Conservation (phyloP, 805 yeast genomes). For the Starmerella roubikii region DNA sequence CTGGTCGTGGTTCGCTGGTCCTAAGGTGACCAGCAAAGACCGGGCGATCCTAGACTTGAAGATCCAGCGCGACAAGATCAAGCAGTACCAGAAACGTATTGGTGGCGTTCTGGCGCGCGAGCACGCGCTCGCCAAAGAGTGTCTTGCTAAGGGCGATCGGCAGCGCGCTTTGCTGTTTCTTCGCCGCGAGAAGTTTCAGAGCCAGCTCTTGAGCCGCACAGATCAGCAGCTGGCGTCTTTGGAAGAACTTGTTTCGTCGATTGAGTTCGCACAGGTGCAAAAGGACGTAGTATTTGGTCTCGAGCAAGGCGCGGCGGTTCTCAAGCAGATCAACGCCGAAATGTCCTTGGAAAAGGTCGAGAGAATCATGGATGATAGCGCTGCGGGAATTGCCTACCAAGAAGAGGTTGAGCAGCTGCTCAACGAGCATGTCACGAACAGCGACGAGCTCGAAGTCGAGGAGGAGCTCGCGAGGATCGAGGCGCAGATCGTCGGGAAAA, state of each 20-base stretch:
- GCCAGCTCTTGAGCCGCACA: conserved; percentile 52
- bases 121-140: conserved; percentile 42
- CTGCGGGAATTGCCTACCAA: conserved; percentile 69
- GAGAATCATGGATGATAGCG: conserved; percentile 65
- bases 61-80: conserved; percentile 72
- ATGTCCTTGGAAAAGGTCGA: conserved; percentile 71
- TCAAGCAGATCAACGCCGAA: conserved; percentile 64
- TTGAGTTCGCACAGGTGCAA: conserved; percentile 83
- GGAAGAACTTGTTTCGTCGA: conserved; percentile 48
- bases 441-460: conserved; percentile 27
- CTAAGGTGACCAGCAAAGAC: conserved; percentile 68
- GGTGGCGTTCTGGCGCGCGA: conserved; percentile 48
- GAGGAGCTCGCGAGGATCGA: conserved; percentile 18
- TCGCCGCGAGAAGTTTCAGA: conserved; percentile 70
- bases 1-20: conserved; percentile 11
- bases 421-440: conserved; percentile 26
- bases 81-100: conserved; percentile 54
- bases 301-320: conserved; percentile 63
- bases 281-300: conserved; percentile 71
- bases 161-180: conserved; percentile 55
- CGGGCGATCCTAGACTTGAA: conserved; percentile 76
- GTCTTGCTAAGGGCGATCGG: conserved; percentile 40
- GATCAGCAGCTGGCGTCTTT: conserved; percentile 65
- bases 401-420: conserved; percentile 34
- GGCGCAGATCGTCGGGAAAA: conserved; percentile 1